phyloP scores from a whole-genome alignment of 2,329 filamentous ascomycete genomes.

The Fusarium circinatum region DNA sequence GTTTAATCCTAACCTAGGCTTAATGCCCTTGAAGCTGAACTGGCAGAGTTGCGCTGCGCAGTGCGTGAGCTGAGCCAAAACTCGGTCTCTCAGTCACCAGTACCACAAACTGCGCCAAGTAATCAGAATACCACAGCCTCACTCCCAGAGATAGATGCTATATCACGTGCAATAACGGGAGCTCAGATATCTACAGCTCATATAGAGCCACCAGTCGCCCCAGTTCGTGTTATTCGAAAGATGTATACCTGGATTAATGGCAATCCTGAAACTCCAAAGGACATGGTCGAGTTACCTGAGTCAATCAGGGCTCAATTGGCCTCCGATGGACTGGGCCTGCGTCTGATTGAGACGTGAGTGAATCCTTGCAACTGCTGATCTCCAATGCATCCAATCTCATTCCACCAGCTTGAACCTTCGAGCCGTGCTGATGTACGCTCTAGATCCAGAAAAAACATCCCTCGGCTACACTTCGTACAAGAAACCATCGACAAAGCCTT shows the following conservation, averaged over 20 bases:
- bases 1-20: fast-evolving
- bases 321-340: fast-evolving
- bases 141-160: fast-evolving
- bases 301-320: background rate
- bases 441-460: background rate
- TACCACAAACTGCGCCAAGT: too few relatives aligned
- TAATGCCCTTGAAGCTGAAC: background rate
- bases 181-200: fast-evolving
- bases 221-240: background rate
- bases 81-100: too few relatives aligned
- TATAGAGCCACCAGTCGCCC: background rate
- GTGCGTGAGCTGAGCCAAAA: background rate
- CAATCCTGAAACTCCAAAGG: background rate
- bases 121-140: too few relatives aligned
- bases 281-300: background rate
- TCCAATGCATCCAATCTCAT: too few relatives aligned
- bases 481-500: background rate
- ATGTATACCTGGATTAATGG: background rate
- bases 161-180: background rate
- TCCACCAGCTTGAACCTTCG: fast-evolving
- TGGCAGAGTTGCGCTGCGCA: background rate
- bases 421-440: background rate
- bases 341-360: background rate
- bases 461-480: background rate
- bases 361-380: fast-evolving